phyloP scores from a whole-genome alignment of 1,284 basidiomycete species.

The Ceratobasidium sp. region DNA sequence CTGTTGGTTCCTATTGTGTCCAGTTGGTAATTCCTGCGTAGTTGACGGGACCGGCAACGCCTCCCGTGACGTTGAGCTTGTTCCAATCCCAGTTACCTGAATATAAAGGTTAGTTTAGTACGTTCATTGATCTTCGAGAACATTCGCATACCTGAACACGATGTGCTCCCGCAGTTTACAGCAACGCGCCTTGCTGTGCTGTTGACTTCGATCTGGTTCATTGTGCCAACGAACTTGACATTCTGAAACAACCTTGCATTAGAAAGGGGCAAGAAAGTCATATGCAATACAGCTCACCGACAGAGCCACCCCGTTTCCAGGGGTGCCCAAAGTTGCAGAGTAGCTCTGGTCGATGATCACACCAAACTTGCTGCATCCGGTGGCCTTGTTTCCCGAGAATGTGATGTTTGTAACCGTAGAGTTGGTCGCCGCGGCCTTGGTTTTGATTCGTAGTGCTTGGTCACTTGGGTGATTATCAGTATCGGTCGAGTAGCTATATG shows the following conservation, averaged over 20 bases:
- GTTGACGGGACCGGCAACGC: constrained; percentile 33
- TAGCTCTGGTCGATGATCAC: constrained; percentile 43
- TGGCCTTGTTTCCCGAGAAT: constrained; percentile 48
- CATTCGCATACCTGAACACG: constrained; percentile 32
- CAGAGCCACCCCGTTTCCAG: constrained; percentile 35
- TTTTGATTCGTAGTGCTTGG: constrained; percentile 60
- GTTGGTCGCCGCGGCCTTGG: constrained; percentile 50
- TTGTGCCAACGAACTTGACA: constrained; percentile 35
- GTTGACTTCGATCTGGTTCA: constrained; percentile 31
- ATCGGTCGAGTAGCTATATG: constrained; percentile 41
- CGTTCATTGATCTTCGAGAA: not conserved
- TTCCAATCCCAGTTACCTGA: constrained; percentile 41
- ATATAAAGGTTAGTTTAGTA: not conserved
- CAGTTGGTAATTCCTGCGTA: constrained; percentile 35
- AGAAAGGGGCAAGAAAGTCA: not conserved
- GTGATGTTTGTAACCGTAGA: constrained; percentile 54
- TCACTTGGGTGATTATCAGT: constrained; percentile 47
- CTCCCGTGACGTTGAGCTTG: constrained; percentile 39
- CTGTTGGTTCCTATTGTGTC: constrained; percentile 3
- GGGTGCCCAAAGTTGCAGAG: constrained; percentile 35
- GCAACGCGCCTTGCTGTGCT: constrained; percentile 32
- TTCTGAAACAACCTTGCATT: not conserved
- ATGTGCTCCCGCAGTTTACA: constrained; percentile 37
- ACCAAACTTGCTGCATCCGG: constrained; percentile 42
- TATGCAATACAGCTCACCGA: constrained; percentile 1